Conservation (phyloP, 345 rosid genomes). For the Aquilaria sinensis region DNA sequence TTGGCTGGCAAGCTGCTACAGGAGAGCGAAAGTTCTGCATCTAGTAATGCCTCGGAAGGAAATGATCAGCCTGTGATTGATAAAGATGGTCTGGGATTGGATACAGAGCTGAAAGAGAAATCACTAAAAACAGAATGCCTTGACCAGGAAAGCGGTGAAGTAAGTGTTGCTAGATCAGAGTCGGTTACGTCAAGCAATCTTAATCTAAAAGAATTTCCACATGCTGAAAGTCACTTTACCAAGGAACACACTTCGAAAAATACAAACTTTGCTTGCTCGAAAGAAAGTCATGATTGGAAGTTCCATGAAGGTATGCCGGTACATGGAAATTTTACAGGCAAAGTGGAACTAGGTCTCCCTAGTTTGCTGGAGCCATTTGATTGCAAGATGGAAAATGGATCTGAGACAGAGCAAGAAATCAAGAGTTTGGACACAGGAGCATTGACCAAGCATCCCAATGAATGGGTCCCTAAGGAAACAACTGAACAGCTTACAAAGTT, state of each 20-base stretch:
- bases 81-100: slow-evolving; percentile 29
- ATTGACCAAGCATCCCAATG: slow-evolving; percentile 15
- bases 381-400: slow-evolving; percentile 23
- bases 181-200: slow-evolving; percentile 22
- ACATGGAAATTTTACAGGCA: slow-evolving; percentile 14
- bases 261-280: slow-evolving; percentile 20
- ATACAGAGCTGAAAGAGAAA: slow-evolving; percentile 28
- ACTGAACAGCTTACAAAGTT: slow-evolving; percentile 21
- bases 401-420: slow-evolving; percentile 19
- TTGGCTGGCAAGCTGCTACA: slow-evolving; percentile 76
- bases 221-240: slow-evolving; percentile 26
- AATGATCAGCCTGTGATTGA: slow-evolving; percentile 32
- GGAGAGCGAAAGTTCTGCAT: slow-evolving; percentile 81
- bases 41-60: slow-evolving; percentile 59
- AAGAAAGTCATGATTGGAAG: slow-evolving; percentile 24
- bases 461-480: slow-evolving; percentile 29
- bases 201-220: slow-evolving; percentile 17
- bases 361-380: slow-evolving; percentile 23
- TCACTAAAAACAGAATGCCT: slow-evolving; percentile 34
- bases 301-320: slow-evolving; percentile 19
- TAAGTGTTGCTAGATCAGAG: slow-evolving; percentile 25
- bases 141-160: slow-evolving; percentile 40
- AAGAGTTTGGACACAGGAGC: slow-evolving; percentile 30
- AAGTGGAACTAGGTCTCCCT: slow-evolving; percentile 24
- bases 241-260: slow-evolving; percentile 23